Percentiles rank a stretch among this genome's conserved stretches.
phyloP scores from a whole-genome alignment of 2,329 filamentous ascomycete species.

The Colletotrichum aenigma region DNA sequence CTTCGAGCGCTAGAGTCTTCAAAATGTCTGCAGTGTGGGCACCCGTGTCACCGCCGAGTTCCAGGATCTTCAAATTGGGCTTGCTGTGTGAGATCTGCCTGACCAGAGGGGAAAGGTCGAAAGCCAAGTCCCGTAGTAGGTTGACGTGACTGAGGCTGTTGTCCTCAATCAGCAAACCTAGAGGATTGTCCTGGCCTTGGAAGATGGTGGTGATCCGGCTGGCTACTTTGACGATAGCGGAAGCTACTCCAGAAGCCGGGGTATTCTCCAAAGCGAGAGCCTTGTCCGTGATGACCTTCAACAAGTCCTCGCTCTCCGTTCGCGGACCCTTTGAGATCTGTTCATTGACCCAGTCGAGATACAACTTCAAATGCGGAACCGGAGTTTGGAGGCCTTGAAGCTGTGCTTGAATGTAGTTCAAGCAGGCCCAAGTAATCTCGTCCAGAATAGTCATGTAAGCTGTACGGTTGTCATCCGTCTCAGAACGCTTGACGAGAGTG shows the following conservation, averaged over 20 bases:
- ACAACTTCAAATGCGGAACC: conserved; percentile 29
- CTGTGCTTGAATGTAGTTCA: conserved; percentile 24
- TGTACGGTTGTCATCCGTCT: not conserved
- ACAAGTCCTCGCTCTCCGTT: not conserved
- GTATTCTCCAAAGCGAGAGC: not conserved
- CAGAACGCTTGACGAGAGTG: conserved; percentile 18
- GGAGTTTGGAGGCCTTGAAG: conserved; percentile 21
- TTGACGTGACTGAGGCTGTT: conserved; percentile 24
- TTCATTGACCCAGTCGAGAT: conserved; percentile 28
- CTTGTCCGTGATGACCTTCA: not conserved
- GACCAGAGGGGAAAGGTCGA: not conserved
- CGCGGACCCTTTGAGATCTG: not conserved
- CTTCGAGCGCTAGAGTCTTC: not conserved
- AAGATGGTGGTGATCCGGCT: conserved; percentile 25
- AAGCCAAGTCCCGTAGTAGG: not conserved
- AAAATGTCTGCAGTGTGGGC: not conserved
- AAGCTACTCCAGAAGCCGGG: not conserved
- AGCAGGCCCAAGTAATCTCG: conserved; percentile 32
- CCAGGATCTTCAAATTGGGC: conserved; percentile 5
- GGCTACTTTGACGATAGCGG: not conserved
- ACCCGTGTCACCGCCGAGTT: not conserved
- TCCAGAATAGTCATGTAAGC: conserved; percentile 25
- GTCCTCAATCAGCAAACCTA: conserved; percentile 33
- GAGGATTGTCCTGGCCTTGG: conserved; percentile 26
- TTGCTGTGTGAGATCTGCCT: conserved; percentile 25